Conservation (phyloP, 2,329 filamentous ascomycete genomes). For the Arthrobotrys musiformis region DNA sequence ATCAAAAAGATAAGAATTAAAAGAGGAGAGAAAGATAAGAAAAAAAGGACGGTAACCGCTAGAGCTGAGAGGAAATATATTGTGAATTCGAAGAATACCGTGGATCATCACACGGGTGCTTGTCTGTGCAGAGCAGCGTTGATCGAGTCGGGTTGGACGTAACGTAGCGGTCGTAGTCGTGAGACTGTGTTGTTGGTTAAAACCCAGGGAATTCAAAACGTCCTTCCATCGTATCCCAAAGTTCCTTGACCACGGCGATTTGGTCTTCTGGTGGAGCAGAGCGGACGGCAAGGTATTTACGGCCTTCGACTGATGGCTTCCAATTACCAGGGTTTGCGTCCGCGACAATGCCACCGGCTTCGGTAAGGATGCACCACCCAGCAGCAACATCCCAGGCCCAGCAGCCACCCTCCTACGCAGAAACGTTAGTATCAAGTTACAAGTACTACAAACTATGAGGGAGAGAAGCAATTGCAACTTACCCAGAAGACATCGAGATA, state of each 20-base stretch:
- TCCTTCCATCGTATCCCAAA: constrained; percentile 70
- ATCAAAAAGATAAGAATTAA: constrained; percentile 5
- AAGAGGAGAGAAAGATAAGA: constrained; percentile 3
- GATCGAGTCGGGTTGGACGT: constrained; percentile 10
- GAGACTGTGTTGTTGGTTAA: constrained; percentile 8
- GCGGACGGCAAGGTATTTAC: constrained; percentile 73
- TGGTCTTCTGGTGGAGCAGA: constrained; percentile 70
- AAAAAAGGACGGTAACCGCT: not conserved
- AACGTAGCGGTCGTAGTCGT: not conserved
- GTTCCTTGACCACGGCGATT: constrained; percentile 72
- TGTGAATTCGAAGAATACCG: not conserved
- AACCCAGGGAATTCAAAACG: constrained; percentile 56
- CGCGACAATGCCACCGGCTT: constrained; percentile 78
- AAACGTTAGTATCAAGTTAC: constrained; percentile 45
- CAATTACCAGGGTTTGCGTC: constrained; percentile 79
- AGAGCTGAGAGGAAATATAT: not conserved
- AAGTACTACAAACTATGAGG: no score
- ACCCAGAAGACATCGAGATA: constrained; percentile 78
- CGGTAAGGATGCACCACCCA: constrained; percentile 78
- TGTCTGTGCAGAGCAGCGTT: not conserved
- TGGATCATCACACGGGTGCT: not conserved
- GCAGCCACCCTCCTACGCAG: constrained; percentile 74
- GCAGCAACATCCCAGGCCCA: constrained; percentile 89
- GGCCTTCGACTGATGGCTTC: constrained; percentile 71
- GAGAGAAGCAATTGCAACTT: constrained; percentile 16